A percentile compares a stretch with the other conserved stretches of the same genome.
Evolutionary conservation across 768 basidiomycete genomes (phyloP).

Genomic region (Boletus tomentosulus): DNA sequence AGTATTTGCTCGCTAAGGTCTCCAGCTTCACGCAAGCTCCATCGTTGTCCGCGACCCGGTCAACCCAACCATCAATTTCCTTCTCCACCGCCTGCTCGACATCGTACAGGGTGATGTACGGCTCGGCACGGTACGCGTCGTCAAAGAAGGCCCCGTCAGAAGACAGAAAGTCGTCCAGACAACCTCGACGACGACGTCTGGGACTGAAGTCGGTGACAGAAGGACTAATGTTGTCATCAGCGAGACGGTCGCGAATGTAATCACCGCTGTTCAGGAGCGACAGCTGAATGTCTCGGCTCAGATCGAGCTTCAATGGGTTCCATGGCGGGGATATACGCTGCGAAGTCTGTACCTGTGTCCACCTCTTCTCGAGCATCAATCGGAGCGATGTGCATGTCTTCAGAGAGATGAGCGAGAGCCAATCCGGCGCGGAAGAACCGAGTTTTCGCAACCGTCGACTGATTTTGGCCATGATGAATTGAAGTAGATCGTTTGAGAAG

Average conservation of each 20-base stretch:
- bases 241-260: neutral
- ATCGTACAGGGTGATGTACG: conserved; percentile 28
- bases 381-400: conserved; percentile 13
- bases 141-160: conserved; percentile 7
- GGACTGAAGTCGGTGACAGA: neutral
- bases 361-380: conserved; percentile 7
- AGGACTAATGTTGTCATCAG: neutral
- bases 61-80: conserved; percentile 34
- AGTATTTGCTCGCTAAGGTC: neutral
- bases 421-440: conserved; percentile 6
- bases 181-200: neutral
- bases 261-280: too few species aligned
- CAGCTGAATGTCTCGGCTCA: neutral
- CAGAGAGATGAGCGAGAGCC: conserved; percentile 9
- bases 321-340: conserved; percentile 29
- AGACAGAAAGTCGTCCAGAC: too few species aligned
- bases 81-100: conserved; percentile 34
- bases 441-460: conserved; percentile 37
- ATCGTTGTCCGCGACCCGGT: neutral
- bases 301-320: conserved; percentile 26
- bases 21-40: conserved; percentile 10
- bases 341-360: conserved; percentile 30
- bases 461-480: conserved; percentile 36
- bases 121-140: conserved; percentile 3
- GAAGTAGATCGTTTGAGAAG: conserved; percentile 34